Evolutionary conservation across 441 rosid genomes (phyloP).

Genomic region (Erodium trifolium): DNA sequence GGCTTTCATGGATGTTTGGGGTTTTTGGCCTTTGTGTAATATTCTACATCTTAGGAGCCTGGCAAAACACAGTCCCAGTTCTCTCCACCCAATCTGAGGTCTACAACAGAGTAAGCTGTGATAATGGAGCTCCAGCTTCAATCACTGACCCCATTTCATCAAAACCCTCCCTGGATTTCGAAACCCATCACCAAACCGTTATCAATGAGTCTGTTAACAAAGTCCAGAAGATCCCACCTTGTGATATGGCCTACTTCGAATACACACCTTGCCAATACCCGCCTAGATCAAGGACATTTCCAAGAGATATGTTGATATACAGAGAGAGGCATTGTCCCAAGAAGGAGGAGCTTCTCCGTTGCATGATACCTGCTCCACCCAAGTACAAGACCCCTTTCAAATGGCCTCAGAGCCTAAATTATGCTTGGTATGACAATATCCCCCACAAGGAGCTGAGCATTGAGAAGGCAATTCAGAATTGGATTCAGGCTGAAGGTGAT

Average conservation of each 20-base stretch:
- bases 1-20: slow-evolving; percentile 63
- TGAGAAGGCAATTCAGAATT: slow-evolving; percentile 91
- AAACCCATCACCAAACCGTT: slow-evolving; percentile 61
- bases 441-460: slow-evolving; percentile 91
- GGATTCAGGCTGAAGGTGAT: slow-evolving; percentile 87
- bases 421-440: slow-evolving; percentile 87
- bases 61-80: slow-evolving; percentile 47
- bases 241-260: slow-evolving; percentile 64
- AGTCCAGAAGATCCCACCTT: slow-evolving; percentile 41
- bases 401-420: slow-evolving; percentile 94
- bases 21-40: slow-evolving; percentile 69
- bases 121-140: slow-evolving; percentile 21
- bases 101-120: slow-evolving; percentile 37
- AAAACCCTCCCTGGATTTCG: slow-evolving; percentile 41
- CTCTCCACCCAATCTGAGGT: slow-evolving; percentile 32
- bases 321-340: slow-evolving; percentile 86
- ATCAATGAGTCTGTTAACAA: slow-evolving; percentile 28
- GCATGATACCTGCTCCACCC: slow-evolving; percentile 89
- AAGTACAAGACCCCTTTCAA: slow-evolving; percentile 84
- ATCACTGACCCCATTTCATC: slow-evolving; percentile 16
- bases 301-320: slow-evolving; percentile 70
- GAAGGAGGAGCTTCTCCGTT: slow-evolving; percentile 55
- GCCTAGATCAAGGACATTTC: slow-evolving; percentile 61
- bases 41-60: slow-evolving; percentile 71
- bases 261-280: slow-evolving; percentile 86